Base-by-base conservation (phyloP, 257 asterid genomes). In the Voacanga thouarsii region DNA sequence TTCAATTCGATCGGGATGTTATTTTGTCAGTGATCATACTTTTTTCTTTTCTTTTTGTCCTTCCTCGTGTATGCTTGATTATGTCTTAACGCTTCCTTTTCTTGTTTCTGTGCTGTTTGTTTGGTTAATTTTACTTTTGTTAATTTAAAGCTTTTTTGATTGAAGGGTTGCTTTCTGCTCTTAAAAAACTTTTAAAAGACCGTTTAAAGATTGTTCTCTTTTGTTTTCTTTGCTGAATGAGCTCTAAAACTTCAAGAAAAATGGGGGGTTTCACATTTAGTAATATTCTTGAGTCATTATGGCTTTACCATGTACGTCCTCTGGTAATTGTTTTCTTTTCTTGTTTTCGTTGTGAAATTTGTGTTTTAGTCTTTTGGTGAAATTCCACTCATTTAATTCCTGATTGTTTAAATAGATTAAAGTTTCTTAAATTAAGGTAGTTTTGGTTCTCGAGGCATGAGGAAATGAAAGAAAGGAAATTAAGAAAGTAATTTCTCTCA, bases 201-300 rank as follows among this genome's bases (percentile, higher is more conserved):
- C 0, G 72, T 15, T 64, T 61, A n/a, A 37, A 37, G 72, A 66
- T 66, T 66, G 28, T 66, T 19, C 26, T 66, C 23, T 7, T 49
- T 66, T 19, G 70, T 37, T 47, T 65, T 39, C 68, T 79, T 39
- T 61, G 7, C 57, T 57, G 68, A 19, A 53, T 65, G 41, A 65
- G 55, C 50, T 66, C 57, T 21, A 33, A 45, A 37, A 16, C 68
- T 37, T 65, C 4, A 50, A 49, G 12, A 49, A 9, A 50, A 18
- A 7, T 77, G 75, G 66, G 80, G 55, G 49, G 6, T 66, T 33
- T 65, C 16, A n/a, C 55, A 3, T n/a, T 67, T 19, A 45, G 39
- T 37, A 28, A 63, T 76, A 26, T 61, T 9, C 47, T 56, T 3
- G 19, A 51, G 61, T 19, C 37, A 23, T 64, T 28, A 23, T 30